Base-by-base conservation (phyloP, 352 stramenopile genomes). In the Pythium aristosporum region DNA sequence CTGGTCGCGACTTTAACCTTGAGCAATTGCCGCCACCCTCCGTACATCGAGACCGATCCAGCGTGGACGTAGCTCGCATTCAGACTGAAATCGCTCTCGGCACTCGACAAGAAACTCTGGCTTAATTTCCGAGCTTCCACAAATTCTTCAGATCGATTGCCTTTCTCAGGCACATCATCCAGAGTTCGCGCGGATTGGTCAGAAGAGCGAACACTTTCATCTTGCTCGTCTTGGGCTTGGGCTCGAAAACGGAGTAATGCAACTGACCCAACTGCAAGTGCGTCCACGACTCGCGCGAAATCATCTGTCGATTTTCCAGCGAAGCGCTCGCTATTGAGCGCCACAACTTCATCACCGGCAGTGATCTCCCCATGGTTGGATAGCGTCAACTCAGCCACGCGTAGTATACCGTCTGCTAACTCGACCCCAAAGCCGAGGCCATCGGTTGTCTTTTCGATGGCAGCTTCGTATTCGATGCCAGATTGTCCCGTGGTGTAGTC, bases 21-120 rank as follows among this genome's bases (percentile, higher is more conserved):
- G 23, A 85, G 53, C 15, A 89, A 47, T 41, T 80, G 71, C 18
- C 61, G 73, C 85, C 85, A 95, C 0, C 82, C 86, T 23, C 85
- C 86, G 67, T 92, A 93, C 57, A 88, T 87, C 20, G 78, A 88
- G 11, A 95, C 79, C 2, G 77, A 77, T 0, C 79, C 82, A 41
- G 80, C 82, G 36, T 87, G 75, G 53, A 92, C 72, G 21, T 89
- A 65, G 30, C 72, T 69, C 12, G 61, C 36, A 41, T 79, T 67
- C 15, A 67, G 53, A 50, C 59, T 70, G 42, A 75, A 75, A 28
- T 76, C 57, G 32, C 68, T 73, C 11, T 76, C 67, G 43, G 77
- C 25, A 53, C 55, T 79, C 13, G 69, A 64, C 30, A 82, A 49
- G 21, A 88, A 80, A 21, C 46, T 67, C 51, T 57, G 58, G 47